Evolutionary conservation across 495 filamentous ascomycete genomes (phyloP).

Genomic region (Massariosphaeria phaeospora): DNA sequence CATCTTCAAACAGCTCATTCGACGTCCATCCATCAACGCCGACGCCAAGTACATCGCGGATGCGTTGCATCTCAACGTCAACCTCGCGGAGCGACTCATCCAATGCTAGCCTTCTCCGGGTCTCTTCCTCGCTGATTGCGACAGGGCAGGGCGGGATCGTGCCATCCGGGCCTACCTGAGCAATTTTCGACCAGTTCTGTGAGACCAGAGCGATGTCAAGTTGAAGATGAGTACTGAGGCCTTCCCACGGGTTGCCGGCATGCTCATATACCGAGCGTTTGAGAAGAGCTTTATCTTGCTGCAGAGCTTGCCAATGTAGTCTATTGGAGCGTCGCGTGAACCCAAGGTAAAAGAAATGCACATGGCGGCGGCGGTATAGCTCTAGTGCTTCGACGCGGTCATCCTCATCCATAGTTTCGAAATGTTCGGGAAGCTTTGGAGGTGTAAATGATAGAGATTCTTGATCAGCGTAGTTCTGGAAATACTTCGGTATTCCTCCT

Average conservation of each 20-base stretch:
- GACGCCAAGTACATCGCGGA: slow-evolving; percentile 12
- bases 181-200: slow-evolving; percentile 17
- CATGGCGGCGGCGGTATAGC: slow-evolving; percentile 5
- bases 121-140: slow-evolving; percentile 5
- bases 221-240: slow-evolving; percentile 11
- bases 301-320: slow-evolving; percentile 12
- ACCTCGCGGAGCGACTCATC: slow-evolving; percentile 10
- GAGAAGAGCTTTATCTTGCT: slow-evolving; percentile 5
- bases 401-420: slow-evolving; percentile 15
- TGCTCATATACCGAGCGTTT: slow-evolving; percentile 7
- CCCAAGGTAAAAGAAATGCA: slow-evolving; percentile 22
- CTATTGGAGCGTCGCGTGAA: slow-evolving; percentile 11
- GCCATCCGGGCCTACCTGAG: slow-evolving; percentile 1
- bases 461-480: slow-evolving; percentile 35
- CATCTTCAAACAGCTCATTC: slow-evolving; percentile 18
- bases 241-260: slow-evolving; percentile 19
- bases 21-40: slow-evolving; percentile 16
- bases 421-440: slow-evolving; percentile 14
- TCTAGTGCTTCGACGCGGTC: slow-evolving; percentile 5
- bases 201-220: slow-evolving; percentile 12
- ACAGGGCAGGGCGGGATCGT: slow-evolving; percentile 10
- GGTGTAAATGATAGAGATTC: slow-evolving; percentile 16
- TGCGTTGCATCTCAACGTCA: slow-evolving; percentile 15
- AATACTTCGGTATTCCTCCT: slow-evolving; percentile 36
- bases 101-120: slow-evolving; percentile 6